Evolutionary conservation across 192 early-diverging fungal species (phyloP), one percentile per base, ranked within the genome.

Genomic region (Coemansia sp.): DNA sequence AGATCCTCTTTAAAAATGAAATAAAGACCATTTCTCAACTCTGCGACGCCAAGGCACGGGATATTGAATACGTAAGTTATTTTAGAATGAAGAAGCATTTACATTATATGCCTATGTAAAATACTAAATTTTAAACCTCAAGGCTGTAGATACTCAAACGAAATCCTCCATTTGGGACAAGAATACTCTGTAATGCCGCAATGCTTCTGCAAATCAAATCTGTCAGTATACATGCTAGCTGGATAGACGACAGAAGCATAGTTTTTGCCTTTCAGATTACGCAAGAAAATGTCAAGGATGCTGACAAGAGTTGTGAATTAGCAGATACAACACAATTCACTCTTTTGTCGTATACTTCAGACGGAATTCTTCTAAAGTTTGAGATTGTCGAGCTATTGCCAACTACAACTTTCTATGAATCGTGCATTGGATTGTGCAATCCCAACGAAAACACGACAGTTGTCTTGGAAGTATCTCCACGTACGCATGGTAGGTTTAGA

Each of bases 101-200:
- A 32, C 32, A 9, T 32, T 32, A 32, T 32, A 32, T 32, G 32
- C 32, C 18, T 26, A 9, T 54, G 52, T 23, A 26, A 21, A 3
- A 23, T 54, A 23, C 11, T 26, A 32, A 32, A 32, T 54, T 9
- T 1, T 9, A 54, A 26, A 54, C 32, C 32, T 4, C 32, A 26
- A 45, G n/a, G 2, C 13, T 71, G 56, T 69, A 85, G 85, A 21
- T 84, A 0, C 72, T 86, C 6, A 77, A 70, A 7, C 75, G 86
- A 5, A 86, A 87, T 38, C 88, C 88, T 7, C 86, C 88, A 50
- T 85, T 87, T 65, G 89, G 89, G 11, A 88, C 86, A 67, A 86
- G 82, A 53, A 74, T 87, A 26, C 21, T 74, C 3, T 39, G 70
- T 5, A 64, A 42, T 23, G 73, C 70, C 0, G 49, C 66, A 11